Evolutionary conservation across 495 filamentous ascomycete genomes (phyloP).

Genomic region (Hypoxylon lienhwacheense): DNA sequence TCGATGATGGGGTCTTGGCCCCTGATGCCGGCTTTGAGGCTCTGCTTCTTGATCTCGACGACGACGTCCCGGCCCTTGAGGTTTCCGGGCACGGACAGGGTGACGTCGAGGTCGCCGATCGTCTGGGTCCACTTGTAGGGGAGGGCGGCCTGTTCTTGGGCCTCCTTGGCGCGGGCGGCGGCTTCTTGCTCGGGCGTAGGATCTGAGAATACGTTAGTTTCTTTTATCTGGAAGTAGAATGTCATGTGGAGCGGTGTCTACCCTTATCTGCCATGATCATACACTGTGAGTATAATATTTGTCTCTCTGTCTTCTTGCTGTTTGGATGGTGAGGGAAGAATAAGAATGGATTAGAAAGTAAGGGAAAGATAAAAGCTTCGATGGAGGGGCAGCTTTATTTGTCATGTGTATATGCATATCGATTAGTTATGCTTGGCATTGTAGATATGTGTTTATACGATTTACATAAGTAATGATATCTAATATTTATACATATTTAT

Average conservation of each 20-base stretch:
- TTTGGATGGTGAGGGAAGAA: background rate
- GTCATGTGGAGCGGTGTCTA: background rate
- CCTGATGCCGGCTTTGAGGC: slow-evolving; percentile 80
- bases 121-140: slow-evolving; percentile 98
- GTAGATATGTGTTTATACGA: no score
- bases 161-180: slow-evolving; percentile 74
- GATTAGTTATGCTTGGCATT: no score
- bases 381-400: slow-evolving; percentile 38
- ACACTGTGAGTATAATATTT: background rate
- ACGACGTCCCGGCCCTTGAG: slow-evolving; percentile 82
- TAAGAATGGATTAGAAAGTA: slow-evolving; percentile 3
- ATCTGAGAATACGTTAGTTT: slow-evolving; percentile 40
- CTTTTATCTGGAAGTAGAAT: slow-evolving; percentile 27
- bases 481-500: no score
- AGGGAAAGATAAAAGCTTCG: slow-evolving; percentile 13
- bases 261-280: slow-evolving; percentile 28
- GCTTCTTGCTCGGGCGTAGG: slow-evolving; percentile 64
- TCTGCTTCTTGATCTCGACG: slow-evolving; percentile 78
- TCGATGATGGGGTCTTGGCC: slow-evolving; percentile 85
- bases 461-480: no score
- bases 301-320: background rate
- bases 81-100: slow-evolving; percentile 70
- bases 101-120: slow-evolving; percentile 88
- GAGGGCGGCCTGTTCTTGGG: slow-evolving; percentile 83
- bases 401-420: no score